These are phyloP conservation scores for Stachybotrys elegans DNA, from an alignment of 2,329 filamentous ascomycete species.

Conservation along the genomic window DNA sequence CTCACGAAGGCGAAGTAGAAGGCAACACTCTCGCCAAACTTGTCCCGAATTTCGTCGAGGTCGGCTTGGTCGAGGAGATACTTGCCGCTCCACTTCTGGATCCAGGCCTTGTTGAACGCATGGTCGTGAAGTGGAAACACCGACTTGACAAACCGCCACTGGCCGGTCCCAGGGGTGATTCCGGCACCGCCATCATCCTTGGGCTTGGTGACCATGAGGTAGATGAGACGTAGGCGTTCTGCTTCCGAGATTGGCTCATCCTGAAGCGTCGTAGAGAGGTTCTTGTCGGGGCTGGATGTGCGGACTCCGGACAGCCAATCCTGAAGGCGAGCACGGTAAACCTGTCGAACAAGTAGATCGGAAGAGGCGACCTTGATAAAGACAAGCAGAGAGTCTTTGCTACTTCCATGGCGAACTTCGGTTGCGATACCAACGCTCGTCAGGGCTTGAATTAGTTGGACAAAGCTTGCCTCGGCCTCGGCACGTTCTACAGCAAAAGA, in stretches of 20 bases:
- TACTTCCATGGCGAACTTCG: conserved; percentile 80
- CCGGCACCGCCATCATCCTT: conserved; percentile 73
- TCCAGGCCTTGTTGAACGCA: conserved; percentile 68
- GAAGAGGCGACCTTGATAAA: conserved; percentile 78
- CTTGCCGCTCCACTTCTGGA: conserved; percentile 69
- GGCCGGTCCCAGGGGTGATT: conserved; percentile 62
- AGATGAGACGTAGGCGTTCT: conserved; percentile 81
- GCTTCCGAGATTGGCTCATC: conserved; percentile 78
- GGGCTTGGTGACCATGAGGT: conserved; percentile 74
- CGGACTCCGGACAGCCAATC: conserved; percentile 93
- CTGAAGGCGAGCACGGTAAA: conserved; percentile 82
- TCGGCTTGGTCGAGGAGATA: conserved; percentile 61
- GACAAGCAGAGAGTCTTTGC: conserved; percentile 69
- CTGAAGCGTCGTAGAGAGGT: conserved; percentile 63
- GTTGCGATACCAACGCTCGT: conserved; percentile 76
- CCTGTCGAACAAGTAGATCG: conserved; percentile 68
- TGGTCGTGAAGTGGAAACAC: conserved; percentile 79
- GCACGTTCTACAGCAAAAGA: conserved; percentile 60
- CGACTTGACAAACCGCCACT: conserved; percentile 68
- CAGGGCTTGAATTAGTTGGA: conserved; percentile 70
- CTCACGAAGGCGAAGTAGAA: conserved; percentile 96
- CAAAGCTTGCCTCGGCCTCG: conserved; percentile 70
- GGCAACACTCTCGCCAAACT: conserved; percentile 78
- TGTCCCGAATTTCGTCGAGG: conserved; percentile 69
- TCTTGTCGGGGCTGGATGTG: conserved; percentile 67